phyloP scores from a whole-genome alignment of 1,139 yeast species.

The Candida labiduridarum region DNA sequence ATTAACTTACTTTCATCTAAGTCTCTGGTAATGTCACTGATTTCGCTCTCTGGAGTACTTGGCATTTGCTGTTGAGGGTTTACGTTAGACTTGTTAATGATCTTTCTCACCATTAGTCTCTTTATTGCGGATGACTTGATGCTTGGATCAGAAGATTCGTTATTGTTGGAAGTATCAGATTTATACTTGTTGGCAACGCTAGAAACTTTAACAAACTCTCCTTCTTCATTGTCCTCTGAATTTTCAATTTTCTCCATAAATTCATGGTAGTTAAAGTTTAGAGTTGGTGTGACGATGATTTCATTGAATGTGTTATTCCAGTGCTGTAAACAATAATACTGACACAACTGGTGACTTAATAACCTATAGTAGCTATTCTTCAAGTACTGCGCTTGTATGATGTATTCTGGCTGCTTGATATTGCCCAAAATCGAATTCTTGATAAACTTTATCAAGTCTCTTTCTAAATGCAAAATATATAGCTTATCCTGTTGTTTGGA shows the following conservation, averaged over 20 bases:
- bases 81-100: slow-evolving; percentile 7
- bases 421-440: slow-evolving; percentile 15
- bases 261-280: slow-evolving; percentile 21
- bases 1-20: slow-evolving; percentile 7
- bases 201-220: slow-evolving; percentile 14
- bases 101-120: slow-evolving; percentile 23
- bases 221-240: slow-evolving; percentile 7
- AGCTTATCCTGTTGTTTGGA: slow-evolving; percentile 50
- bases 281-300: slow-evolving; percentile 27
- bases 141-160: neutral
- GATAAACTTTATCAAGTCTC: slow-evolving; percentile 44
- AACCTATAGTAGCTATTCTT: slow-evolving; percentile 70
- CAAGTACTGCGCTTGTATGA: slow-evolving; percentile 35
- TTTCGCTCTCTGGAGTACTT: slow-evolving; percentile 9
- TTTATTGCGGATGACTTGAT: slow-evolving; percentile 11
- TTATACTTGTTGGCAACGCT: slow-evolving; percentile 16
- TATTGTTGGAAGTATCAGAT: slow-evolving; percentile 6
- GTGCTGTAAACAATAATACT: slow-evolving; percentile 55
- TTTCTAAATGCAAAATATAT: slow-evolving; percentile 57
- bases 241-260: slow-evolving; percentile 14
- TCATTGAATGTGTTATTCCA: slow-evolving; percentile 29
- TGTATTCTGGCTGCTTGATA: slow-evolving; percentile 18
- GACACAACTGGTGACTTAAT: slow-evolving; percentile 69
- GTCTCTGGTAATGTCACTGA: slow-evolving; percentile 8
- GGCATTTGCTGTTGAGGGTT: neutral